Conservation (phyloP, 140 eudicot species). For the Erigeron philadelphicus region DNA sequence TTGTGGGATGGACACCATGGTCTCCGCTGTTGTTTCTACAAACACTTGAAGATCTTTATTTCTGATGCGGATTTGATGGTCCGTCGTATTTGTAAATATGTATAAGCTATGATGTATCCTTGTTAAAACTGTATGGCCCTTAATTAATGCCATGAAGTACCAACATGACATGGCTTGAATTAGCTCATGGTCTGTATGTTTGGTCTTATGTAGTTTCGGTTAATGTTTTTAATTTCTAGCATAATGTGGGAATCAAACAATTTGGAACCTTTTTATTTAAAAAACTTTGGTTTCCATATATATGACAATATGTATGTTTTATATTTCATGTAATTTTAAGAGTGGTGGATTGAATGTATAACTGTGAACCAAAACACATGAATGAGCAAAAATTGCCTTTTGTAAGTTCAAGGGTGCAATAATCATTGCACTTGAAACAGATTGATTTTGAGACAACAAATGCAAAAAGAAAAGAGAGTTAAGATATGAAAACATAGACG, state of each 20-base stretch:
- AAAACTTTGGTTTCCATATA: neutral
- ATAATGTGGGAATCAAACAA: conserved; percentile 24
- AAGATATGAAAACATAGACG: conserved; percentile 13
- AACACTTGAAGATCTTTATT: conserved; percentile 16
- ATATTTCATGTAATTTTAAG: neutral
- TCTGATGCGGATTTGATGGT: neutral
- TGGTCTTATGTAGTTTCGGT: conserved; percentile 23
- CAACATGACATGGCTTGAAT: conserved; percentile 19
- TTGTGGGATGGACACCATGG: conserved; percentile 89
- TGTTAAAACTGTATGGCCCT: conserved; percentile 6
- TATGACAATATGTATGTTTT: neutral
- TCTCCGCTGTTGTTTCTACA: conserved; percentile 64
- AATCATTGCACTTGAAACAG: conserved; percentile 9
- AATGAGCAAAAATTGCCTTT: conserved; percentile 7
- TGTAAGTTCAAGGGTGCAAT: conserved; percentile 9
- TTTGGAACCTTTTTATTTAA: conserved; percentile 15
- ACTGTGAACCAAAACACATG: neutral
- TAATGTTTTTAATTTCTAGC: conserved; percentile 7
- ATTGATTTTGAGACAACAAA: conserved; percentile 7
- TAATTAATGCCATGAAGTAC: conserved; percentile 20
- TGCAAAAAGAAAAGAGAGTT: neutral
- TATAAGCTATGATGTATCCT: conserved; percentile 14
- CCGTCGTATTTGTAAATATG: conserved; percentile 31
- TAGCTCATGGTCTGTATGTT: conserved; percentile 23
- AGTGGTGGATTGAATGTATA: neutral